Base-by-base conservation (phyloP, 306 rosid species). In the Quercus berberidifolia region DNA sequence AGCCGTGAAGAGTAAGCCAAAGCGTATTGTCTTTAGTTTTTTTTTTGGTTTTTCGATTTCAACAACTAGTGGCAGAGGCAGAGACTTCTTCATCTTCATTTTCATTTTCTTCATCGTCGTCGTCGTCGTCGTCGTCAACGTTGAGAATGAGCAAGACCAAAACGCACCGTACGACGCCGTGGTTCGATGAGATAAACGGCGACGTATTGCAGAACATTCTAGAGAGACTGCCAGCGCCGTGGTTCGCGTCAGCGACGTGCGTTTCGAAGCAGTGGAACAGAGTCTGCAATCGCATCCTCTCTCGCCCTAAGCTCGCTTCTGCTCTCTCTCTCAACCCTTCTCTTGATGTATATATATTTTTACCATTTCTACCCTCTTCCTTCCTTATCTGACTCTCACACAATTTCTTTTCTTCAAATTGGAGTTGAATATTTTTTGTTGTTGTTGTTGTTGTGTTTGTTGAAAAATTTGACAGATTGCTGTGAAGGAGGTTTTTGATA, bases 241-340 rank as follows among this genome's bases (percentile, higher is more conserved):
- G 86, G 6, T 90, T 92, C 85, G 93, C 91, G 23, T 86, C 92
- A 4, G 93, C 95, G 19, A 80, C 90, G 3, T 92, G 93, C 88
- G 92, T 92, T 71, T 83, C 33, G 88, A 90, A 86, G 77, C 31
- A 82, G 0, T 92, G 97, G 97, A 86, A 78, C 73, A 81, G 73
- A 10, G 15, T 85, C 20, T 86, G 92, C 90, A 76, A 72, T 35
- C 86, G 84, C 31, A 81, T 92, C 74, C 91, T 89, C 74, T 76
- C 84, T 73, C 88, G 90, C 21, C 92, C 95, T 12, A 92, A 90
- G 55, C 85, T 92, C 79, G 82, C 93, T 20, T 85, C 92, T 5
- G 93, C 95, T 17, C 88, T 92, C 73, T 89, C 97, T 71, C 90
- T 92, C 83, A 82, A 90, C 17, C 91, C 91, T 75, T 85, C 84